Base-by-base conservation (phyloP, 139 green algal genomes). In the Chlamydomonas schloesseri region DNA sequence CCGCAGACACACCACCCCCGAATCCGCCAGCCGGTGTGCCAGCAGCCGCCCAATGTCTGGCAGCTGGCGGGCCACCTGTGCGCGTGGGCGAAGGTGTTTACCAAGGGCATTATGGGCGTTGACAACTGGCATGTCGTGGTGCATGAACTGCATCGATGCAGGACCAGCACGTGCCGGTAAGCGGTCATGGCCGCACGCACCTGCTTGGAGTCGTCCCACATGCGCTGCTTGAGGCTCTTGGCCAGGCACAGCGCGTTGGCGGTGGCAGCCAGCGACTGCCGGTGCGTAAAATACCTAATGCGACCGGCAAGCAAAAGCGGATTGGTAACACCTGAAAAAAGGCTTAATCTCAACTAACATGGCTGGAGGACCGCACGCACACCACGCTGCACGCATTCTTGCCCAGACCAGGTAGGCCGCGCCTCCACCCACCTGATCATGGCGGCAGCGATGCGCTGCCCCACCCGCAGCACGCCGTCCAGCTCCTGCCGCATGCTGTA, bases 401-500 rank as follows among this genome's bases (percentile, higher is more conserved):
- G n/a, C n/a, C n/a, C n/a, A n/a, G n/a, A n/a, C n/a, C n/a, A n/a
- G n/a, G n/a, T n/a, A n/a, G n/a, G n/a, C n/a, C n/a, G n/a, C 67
- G 13, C 33, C 2, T 10, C 17, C 31, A 71, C 88, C 37, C 72
- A 94, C 92, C 87, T 94, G 71, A 81, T 74, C 94, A 96, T 96
- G 79, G 88, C 92, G 28, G 42, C 73, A 2, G 89, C 86, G 31
- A 96, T 93, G 58, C 93, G 88, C 77, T 91, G 76, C 11, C 88
- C 91, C 23, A 91, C 83, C 46, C 83, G 62, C 64, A 95, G 58
- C 33, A 93, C 84, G 73, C 92, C 86, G 31, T 93, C 81, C 77
- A 90, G 71, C 91, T 98, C 95, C 89, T 96, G 91, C 68, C 83
- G 64, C 69, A 97, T 84, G 67, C 71, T 89, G 81, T 92, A 97